Base-by-base conservation (phyloP, 2,329 filamentous ascomycete genomes). In the Fusarium nematophilum region DNA sequence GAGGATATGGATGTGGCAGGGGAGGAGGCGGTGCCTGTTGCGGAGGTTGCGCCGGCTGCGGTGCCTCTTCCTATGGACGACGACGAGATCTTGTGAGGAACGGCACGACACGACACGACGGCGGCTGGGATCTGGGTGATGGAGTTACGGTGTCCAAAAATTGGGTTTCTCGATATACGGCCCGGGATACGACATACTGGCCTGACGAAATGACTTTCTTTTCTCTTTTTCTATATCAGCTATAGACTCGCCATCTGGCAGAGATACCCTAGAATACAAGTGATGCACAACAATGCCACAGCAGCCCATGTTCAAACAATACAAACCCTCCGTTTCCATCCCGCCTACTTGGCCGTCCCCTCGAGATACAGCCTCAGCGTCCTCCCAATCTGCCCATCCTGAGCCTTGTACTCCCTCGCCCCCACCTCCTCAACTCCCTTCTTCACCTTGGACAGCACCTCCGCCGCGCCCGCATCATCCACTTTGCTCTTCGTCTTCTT, bases 401-500 rank as follows among this genome's bases (percentile, higher is more conserved):
- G 70, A 5, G 62, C 57, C 70, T 80, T 81, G 44, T 66, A 70
- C 74, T 85, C 80, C 64, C 70, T 81, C 51, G 74, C 79, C 0
- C 74, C 76, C 11, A 69, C 51, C 11, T 68, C 68, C 38, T 74
- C 72, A 9, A 75, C 59, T 38, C 66, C 65, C 13, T 78, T 76
- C 54, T 66, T 62, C 7, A 83, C 68, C 39, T 62, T 72, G 38
- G 56, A 60, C 23, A 94, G 67, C 37, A 93, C 73, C 18, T 75
- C 81, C 57, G 83, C 72, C 15, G 86, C 86, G 74, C 93, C 88
- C 18, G 87, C 85, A 30, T 69, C 68, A 1, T 90, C 86, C 53
- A 80, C 80, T 59, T 83, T 80, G 62, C 82, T 81, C 54, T 82
- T 81, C 66, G 82, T 84, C 81, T 89, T 93, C 72, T 84, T 85